A percentile compares a stretch with the other conserved stretches of the same genome.
phyloP scores from a whole-genome alignment of 306 rosid species.

The Crotalaria pallida region DNA sequence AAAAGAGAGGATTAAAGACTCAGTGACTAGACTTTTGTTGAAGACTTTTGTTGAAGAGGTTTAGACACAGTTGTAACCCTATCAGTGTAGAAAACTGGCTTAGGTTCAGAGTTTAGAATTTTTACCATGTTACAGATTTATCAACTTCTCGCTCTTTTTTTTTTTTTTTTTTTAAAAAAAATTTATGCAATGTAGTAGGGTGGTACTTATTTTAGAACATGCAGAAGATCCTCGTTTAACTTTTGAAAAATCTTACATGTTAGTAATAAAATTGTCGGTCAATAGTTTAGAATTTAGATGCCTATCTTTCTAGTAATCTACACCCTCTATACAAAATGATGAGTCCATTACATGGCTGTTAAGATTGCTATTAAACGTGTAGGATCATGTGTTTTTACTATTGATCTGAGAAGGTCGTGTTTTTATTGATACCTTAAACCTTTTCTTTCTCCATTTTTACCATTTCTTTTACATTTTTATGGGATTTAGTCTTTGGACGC shows the following conservation, averaged over 20 bases:
- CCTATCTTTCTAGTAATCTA: neutral
- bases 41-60: neutral
- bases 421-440: too few relatives aligned
- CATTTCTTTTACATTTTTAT: too few relatives aligned
- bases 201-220: constrained; percentile 24
- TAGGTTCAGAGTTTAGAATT: constrained; percentile 37
- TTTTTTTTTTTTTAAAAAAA: too few relatives aligned
- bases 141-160: constrained; percentile 14
- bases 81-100: constrained; percentile 21
- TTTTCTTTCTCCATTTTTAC: too few relatives aligned
- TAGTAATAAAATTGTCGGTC: constrained; percentile 27
- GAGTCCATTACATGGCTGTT: too few relatives aligned
- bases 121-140: constrained; percentile 23
- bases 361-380: too few relatives aligned
- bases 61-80: constrained; percentile 26
- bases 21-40: neutral
- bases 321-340: neutral
- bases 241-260: constrained; percentile 25
- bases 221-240: constrained; percentile 12
- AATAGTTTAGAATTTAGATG: constrained; percentile 6
- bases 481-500: too few relatives aligned
- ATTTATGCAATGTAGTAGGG: constrained; percentile 17
- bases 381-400: too few relatives aligned
- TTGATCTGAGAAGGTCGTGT: too few relatives aligned
- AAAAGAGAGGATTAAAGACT: neutral